Evolutionary conservation across 257 asterid species (phyloP), one percentile per base, ranked within the genome.

Genomic region (Capsicum rhomboideum): DNA sequence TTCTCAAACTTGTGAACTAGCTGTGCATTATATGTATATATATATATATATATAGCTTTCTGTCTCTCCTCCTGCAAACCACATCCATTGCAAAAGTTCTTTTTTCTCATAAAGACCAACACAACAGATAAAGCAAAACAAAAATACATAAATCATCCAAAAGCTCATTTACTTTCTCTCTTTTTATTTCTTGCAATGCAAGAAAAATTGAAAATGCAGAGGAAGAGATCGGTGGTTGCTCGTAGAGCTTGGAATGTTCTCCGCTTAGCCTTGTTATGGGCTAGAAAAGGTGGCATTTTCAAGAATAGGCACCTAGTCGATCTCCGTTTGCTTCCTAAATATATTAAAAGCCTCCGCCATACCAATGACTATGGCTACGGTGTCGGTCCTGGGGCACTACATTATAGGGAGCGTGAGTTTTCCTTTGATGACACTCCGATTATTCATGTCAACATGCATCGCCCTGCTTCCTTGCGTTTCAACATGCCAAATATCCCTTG

Each of bases 401-500:
- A 84, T 63, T 91, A 92, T 50, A 96, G 98, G 2, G 95, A 94
- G 6, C 90, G 94, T 4, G 90, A 94, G 88, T 87, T 93, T 17
- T 91, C 97, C 6, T 93, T 94, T 52, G 94, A 89, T 40, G 93
- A 92, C 16, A 90, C 97, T 1, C 98, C 97, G 0, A 79, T 91
- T 1, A 59, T 91, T 52, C 93, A 87, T 31, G 85, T 94, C 7
- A 93, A 85, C 69, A 92, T 94, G 97, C 91, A 87, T 82, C 96
- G 97, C n/a, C 97, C 95, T 46, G 82, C 98, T 31, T 92, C 98
- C 6, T 79, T 93, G 63, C 89, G 92, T 12, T 93, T 93, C 89
- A 94, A 88, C 87, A 67, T 94, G 91, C 98, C 97, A 0, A 85
- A 83, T 18, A 91, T 95, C 1, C 98, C 99, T 20, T 95, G 99